phyloP scores from a whole-genome alignment of 306 rosid genomes.

The Neltuma alba region DNA sequence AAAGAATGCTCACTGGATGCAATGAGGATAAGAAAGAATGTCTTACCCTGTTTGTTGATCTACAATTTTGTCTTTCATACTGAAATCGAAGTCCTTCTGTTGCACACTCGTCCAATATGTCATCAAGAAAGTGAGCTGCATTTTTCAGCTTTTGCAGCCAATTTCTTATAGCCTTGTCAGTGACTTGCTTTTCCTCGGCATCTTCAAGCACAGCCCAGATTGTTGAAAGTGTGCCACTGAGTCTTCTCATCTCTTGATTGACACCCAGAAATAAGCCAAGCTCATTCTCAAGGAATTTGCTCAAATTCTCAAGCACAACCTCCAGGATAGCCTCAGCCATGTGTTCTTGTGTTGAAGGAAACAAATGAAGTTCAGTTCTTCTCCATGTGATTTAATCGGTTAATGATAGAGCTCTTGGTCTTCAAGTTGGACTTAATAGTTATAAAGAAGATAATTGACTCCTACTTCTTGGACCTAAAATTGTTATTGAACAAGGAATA shows the following conservation, averaged over 20 bases:
- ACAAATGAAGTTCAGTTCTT: not conserved
- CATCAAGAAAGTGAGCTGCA: conserved; percentile 20
- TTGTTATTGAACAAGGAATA: not conserved
- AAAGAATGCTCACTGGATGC: not conserved
- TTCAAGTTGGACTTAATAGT: not conserved
- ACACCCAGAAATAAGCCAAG: not conserved
- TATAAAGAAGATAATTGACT: too few relatives aligned
- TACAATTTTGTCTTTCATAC: too few relatives aligned
- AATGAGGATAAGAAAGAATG: not conserved
- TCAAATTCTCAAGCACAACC: conserved; percentile 15
- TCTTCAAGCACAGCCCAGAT: conserved; percentile 39
- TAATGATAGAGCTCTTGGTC: not conserved
- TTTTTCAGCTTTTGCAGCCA: conserved; percentile 34
- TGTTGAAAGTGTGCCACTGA: conserved; percentile 5
- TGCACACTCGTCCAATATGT: conserved; percentile 35
- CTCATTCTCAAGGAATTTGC: not conserved
- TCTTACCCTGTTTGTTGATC: not conserved
- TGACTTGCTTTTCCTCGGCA: conserved; percentile 37
- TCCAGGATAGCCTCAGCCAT: conserved; percentile 18
- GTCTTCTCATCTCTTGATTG: conserved; percentile 9
- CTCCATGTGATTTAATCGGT: not conserved
- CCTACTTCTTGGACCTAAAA: too few relatives aligned
- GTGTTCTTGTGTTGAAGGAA: not conserved
- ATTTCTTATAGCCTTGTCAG: not conserved
- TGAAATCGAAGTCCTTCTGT: not conserved